Conservation (phyloP, 1,284 basidiomycete genomes). For the Apiotrichum montevideense region DNA sequence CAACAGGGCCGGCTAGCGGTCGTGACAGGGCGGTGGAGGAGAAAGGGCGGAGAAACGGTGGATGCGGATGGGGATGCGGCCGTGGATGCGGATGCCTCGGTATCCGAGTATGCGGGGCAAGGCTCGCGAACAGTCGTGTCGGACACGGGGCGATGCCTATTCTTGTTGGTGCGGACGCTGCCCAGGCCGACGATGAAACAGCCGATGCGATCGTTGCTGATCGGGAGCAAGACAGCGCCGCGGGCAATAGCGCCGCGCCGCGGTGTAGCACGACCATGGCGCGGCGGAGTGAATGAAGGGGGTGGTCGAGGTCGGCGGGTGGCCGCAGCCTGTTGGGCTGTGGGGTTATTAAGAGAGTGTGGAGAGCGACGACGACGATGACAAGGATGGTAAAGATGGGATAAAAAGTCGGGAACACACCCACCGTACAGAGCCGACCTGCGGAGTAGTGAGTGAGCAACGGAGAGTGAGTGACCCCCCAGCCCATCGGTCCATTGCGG, state of each 20-base stretch:
- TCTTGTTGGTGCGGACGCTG: not conserved
- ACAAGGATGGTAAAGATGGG: too few relatives aligned
- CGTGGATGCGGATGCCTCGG: not conserved
- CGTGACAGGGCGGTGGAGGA: not conserved
- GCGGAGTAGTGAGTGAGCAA: too few relatives aligned
- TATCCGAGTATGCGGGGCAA: not conserved
- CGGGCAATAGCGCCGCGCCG: constrained; percentile 12
- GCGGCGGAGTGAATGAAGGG: constrained; percentile 4
- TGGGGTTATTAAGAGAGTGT: not conserved
- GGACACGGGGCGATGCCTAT: too few relatives aligned
- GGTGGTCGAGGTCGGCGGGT: constrained; percentile 1
- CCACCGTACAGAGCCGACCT: too few relatives aligned
- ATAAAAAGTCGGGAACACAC: too few relatives aligned
- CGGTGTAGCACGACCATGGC: constrained; percentile 10
- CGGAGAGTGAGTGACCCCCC: too few relatives aligned
- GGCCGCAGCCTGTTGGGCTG: too few relatives aligned
- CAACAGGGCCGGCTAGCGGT: not conserved
- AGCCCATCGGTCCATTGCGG: too few relatives aligned
- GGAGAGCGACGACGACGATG: too few relatives aligned
- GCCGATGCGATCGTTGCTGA: not conserved
- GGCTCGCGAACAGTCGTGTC: too few relatives aligned
- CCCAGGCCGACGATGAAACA: not conserved
- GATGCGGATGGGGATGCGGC: too few relatives aligned
- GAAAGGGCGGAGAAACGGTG: constrained; percentile 3
- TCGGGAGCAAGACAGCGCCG: not conserved